These are phyloP conservation scores for Nakaseomyces kungkrabaensis DNA, from an alignment of 1,139 yeast genomes.

Conservation along the genomic window DNA sequence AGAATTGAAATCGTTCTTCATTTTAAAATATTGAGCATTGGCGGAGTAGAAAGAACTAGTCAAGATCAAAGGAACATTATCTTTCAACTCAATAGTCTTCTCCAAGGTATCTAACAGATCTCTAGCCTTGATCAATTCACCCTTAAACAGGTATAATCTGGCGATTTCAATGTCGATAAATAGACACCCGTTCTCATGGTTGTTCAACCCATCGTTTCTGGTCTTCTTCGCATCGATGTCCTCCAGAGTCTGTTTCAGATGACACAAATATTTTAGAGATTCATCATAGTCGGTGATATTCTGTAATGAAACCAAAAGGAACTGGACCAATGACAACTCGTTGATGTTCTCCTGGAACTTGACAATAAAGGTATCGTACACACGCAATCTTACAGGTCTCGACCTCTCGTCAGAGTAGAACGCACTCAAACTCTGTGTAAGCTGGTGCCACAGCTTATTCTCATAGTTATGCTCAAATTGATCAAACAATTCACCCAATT, in stretches of 20 bases:
- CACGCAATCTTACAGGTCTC: constrained; percentile 46
- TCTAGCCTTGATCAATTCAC: constrained; percentile 54
- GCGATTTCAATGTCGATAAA: constrained; percentile 73
- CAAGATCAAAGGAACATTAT: constrained; percentile 57
- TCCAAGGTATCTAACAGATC: constrained; percentile 56
- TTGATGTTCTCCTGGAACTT: constrained; percentile 64
- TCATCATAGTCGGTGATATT: constrained; percentile 39
- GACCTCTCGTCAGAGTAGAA: constrained; percentile 49
- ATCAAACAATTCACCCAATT: constrained; percentile 55
- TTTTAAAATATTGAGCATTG: constrained; percentile 66
- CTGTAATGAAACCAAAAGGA: constrained; percentile 42
- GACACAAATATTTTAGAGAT: constrained; percentile 47
- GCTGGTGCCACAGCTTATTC: constrained; percentile 71
- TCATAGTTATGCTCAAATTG: constrained; percentile 82
- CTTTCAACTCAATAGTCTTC: constrained; percentile 47
- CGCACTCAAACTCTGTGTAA: constrained; percentile 58
- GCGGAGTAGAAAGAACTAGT: constrained; percentile 79
- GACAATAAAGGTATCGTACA: constrained; percentile 63
- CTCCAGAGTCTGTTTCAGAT: constrained; percentile 37
- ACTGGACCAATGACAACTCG: constrained; percentile 67
- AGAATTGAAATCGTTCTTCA: constrained; percentile 65
- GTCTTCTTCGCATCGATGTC: constrained; percentile 32
- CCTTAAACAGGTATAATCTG: constrained; percentile 51
- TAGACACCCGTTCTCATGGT: constrained; percentile 36
- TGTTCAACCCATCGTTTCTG: constrained; percentile 28